These are phyloP conservation scores for Mortierella sp. DNA, from an alignment of 371 early-diverging fungal species.

Conservation along the genomic window DNA sequence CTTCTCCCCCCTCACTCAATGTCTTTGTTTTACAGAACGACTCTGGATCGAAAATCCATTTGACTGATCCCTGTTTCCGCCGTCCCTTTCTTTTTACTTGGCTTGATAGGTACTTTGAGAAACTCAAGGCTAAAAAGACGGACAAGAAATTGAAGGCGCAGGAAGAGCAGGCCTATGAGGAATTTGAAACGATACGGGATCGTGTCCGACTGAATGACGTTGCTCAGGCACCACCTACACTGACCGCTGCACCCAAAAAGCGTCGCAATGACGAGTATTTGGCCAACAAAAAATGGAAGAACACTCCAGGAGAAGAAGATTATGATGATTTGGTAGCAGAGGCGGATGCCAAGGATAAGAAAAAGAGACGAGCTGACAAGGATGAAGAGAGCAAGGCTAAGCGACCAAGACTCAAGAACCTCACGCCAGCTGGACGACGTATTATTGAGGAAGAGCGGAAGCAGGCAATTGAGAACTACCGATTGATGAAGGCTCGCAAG, in stretches of 20 bases:
- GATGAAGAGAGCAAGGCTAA: slow-evolving; percentile 21
- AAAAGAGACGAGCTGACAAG: slow-evolving; percentile 17
- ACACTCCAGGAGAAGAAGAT: slow-evolving; percentile 52
- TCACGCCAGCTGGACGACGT: slow-evolving; percentile 53
- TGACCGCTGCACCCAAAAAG: slow-evolving; percentile 48
- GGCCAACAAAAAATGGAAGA: slow-evolving; percentile 52
- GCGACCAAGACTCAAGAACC: slow-evolving; percentile 34
- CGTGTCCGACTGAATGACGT: slow-evolving; percentile 42
- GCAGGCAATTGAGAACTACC: slow-evolving; percentile 50
- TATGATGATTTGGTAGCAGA: slow-evolving; percentile 44
- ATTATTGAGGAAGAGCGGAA: slow-evolving; percentile 52
- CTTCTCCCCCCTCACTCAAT: background rate
- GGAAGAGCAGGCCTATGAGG: slow-evolving; percentile 48
- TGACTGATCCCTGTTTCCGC: too few relatives aligned
- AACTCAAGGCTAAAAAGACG: slow-evolving; percentile 47
- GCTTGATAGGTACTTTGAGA: slow-evolving; percentile 41
- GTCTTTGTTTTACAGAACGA: too few relatives aligned
- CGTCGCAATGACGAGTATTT: slow-evolving; percentile 49
- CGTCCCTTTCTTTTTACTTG: background rate
- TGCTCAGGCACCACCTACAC: slow-evolving; percentile 41
- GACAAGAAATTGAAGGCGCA: slow-evolving; percentile 43
- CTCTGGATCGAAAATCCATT: too few relatives aligned
- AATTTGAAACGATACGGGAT: slow-evolving; percentile 45
- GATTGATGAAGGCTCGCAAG: slow-evolving; percentile 49
- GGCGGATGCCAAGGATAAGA: slow-evolving; percentile 27